Conservation (phyloP, 495 filamentous ascomycete genomes). For the Podospora sp. region DNA sequence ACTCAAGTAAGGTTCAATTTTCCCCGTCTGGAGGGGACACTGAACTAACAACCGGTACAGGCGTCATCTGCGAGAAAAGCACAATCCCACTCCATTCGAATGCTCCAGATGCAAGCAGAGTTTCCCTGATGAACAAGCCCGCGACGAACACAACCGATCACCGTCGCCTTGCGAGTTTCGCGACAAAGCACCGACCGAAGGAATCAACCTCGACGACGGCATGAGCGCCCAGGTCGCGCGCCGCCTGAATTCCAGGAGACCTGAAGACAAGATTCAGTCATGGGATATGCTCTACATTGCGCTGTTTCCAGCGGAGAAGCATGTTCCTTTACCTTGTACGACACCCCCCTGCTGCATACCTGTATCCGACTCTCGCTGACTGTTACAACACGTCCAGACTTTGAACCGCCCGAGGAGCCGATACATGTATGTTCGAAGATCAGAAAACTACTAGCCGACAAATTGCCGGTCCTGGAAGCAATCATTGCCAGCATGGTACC, state of each 20-base stretch:
- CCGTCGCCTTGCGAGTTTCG: neutral
- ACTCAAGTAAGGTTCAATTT: conserved; percentile 7
- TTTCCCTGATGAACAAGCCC: neutral
- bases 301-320: neutral
- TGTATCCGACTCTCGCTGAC: neutral
- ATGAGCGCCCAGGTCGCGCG: neutral
- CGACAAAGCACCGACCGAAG: neutral
- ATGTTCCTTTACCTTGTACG: conserved; percentile 3
- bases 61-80: conserved; percentile 13
- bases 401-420: conserved; percentile 14
- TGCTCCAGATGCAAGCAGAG: conserved; percentile 5
- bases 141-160: neutral
- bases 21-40: neutral
- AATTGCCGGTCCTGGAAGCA: conserved; percentile 5
- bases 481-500: neutral
- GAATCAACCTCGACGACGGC: conserved; percentile 10
- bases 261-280: neutral
- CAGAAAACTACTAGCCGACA: neutral
- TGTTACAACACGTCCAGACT: neutral
- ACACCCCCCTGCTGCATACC: neutral
- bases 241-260: conserved; percentile 7
- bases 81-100: neutral
- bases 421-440: neutral
- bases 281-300: neutral
- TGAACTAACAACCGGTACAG: neutral